A percentile compares a stretch with the other conserved stretches of the same genome.
Conservation (phyloP, 139 green algal genomes). For the Penium margaritaceum region DNA sequence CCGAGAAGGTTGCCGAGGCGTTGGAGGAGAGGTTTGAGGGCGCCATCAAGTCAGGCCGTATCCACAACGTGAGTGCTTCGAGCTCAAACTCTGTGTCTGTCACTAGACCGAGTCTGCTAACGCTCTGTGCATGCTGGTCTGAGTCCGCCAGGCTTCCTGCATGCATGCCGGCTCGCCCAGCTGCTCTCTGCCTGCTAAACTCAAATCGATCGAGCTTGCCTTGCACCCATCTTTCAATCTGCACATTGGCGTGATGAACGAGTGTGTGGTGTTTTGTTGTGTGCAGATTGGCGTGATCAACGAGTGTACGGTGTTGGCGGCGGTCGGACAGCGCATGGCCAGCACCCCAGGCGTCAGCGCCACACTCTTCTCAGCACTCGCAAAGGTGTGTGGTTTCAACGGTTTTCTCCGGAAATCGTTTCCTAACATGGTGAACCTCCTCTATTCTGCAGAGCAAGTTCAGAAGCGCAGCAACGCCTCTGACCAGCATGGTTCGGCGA, state of each 20-base stretch:
- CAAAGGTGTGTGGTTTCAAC: constrained; percentile 46
- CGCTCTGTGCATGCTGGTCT: too few species aligned
- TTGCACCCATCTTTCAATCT: too few species aligned
- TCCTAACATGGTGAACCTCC: too few species aligned
- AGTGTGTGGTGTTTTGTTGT: not conserved
- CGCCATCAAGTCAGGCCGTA: constrained; percentile 63
- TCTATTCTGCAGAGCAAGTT: too few species aligned
- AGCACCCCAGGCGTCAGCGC: constrained; percentile 72
- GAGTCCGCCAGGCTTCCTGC: not conserved
- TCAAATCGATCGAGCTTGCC: too few species aligned
- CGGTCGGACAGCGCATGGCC: constrained; percentile 89
- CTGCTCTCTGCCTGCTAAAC: not conserved
- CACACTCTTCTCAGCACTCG: constrained; percentile 86
- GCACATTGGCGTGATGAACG: too few species aligned
- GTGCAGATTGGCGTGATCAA: constrained; percentile 9
- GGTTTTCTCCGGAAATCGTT: not conserved
- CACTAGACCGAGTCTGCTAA: too few species aligned
- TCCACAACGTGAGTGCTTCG: too few species aligned
- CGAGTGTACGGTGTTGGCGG: constrained; percentile 86
- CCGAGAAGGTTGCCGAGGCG: constrained; percentile 9
- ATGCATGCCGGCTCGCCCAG: not conserved
- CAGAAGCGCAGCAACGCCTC: too few species aligned
- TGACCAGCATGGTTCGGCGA: too few species aligned
- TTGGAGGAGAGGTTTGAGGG: constrained; percentile 60
- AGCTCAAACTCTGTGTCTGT: too few species aligned